Conservation (phyloP, 2,329 filamentous ascomycete genomes). For the Xylariaceae sp. region DNA sequence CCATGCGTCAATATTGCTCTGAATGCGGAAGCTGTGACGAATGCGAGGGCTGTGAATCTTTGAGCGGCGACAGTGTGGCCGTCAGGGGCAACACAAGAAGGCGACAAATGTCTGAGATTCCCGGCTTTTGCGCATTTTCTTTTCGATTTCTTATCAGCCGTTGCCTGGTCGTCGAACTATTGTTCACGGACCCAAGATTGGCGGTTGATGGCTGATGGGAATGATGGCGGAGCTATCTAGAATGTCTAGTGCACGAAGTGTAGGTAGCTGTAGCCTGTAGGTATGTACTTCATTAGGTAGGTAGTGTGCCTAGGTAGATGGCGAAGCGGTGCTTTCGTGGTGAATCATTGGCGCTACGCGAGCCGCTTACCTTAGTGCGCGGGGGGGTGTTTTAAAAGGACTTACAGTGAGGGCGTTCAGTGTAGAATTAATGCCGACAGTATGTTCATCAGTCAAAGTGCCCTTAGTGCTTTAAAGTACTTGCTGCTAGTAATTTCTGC, state of each 20-base stretch:
- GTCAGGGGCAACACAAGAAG: not conserved
- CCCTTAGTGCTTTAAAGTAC: too few relatives aligned
- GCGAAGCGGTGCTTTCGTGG: too few relatives aligned
- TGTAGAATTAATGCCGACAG: too few relatives aligned
- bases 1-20: not conserved
- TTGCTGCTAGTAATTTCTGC: too few relatives aligned
- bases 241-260: not conserved
- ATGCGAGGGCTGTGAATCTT: not conserved
- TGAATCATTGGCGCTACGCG: too few relatives aligned
- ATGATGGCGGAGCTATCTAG: not conserved
- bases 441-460: too few relatives aligned
- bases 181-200: not conserved
- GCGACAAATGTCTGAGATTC: not conserved
- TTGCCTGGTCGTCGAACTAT: slow-evolving; percentile 9
- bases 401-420: too few relatives aligned
- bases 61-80: not conserved
- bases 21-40: not conserved
- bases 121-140: not conserved
- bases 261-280: not conserved
- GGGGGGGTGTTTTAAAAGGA: not conserved
- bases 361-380: not conserved
- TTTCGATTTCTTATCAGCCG: not conserved
- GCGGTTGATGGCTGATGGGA: not conserved
- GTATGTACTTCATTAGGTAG: too few relatives aligned
- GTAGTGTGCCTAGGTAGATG: not conserved